Percentiles rank a stretch among this genome's conserved stretches.
phyloP scores from a whole-genome alignment of 352 stramenopile species.

The Elongisporangium prolatum region DNA sequence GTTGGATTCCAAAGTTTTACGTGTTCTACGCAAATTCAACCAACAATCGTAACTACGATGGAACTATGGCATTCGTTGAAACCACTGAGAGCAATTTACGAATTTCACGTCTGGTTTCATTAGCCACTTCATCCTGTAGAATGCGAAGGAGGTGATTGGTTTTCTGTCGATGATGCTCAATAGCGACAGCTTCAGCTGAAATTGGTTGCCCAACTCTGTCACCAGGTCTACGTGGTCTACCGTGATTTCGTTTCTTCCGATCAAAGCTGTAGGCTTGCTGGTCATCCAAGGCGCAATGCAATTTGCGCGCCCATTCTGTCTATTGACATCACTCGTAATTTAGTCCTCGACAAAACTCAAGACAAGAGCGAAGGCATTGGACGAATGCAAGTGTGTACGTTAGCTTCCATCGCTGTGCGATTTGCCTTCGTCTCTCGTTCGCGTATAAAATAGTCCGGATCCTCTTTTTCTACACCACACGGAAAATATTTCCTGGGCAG shows the following conservation, averaged over 20 bases:
- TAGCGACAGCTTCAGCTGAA: constrained; percentile 17
- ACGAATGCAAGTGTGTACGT: constrained; percentile 18
- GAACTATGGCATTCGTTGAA: not conserved
- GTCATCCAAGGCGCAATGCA: constrained; percentile 45
- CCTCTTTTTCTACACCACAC: constrained; percentile 22
- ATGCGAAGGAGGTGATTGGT: constrained; percentile 51
- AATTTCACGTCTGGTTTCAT: constrained; percentile 47
- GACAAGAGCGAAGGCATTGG: not conserved
- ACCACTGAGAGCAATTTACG: not conserved
- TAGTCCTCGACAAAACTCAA: not conserved
- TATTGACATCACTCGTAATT: constrained; percentile 6
- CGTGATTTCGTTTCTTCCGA: constrained; percentile 16
- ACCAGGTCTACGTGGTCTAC: not conserved
- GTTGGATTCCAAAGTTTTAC: constrained; percentile 18
- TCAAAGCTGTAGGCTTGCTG: constrained; percentile 46
- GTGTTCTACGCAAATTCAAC: constrained; percentile 4
- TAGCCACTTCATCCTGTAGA: constrained; percentile 52
- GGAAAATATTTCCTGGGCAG: constrained; percentile 16
- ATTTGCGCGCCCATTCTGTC: constrained; percentile 27
- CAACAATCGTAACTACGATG: constrained; percentile 2
- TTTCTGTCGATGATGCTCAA: constrained; percentile 49
- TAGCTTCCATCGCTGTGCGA: constrained; percentile 16
- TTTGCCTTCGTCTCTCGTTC: constrained; percentile 18
- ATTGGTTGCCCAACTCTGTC: not conserved
- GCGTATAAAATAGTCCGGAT: constrained; percentile 27